Percentiles rank a stretch among this genome's conserved stretches.
phyloP scores from a whole-genome alignment of 768 basidiomycete genomes.

The Kwoniella pini region DNA sequence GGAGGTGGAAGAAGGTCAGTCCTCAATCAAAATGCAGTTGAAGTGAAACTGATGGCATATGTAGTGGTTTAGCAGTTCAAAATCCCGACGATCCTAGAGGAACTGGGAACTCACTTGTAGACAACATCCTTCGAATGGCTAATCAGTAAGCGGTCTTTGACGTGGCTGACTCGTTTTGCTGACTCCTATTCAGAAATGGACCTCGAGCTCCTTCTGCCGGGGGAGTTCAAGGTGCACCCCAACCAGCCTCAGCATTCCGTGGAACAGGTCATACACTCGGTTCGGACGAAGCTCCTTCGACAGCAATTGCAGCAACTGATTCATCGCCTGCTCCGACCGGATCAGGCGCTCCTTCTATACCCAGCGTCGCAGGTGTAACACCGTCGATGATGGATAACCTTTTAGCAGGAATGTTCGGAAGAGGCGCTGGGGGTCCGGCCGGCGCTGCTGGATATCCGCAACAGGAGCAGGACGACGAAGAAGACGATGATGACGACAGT shows the following conservation, averaged over 20 bases:
- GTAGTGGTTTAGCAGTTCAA: slow-evolving; percentile 85
- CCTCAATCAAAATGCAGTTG: background rate
- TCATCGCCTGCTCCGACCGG: slow-evolving; percentile 14
- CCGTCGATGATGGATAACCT: slow-evolving; percentile 15
- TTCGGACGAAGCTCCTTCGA: slow-evolving; percentile 80
- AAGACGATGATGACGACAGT: slow-evolving; percentile 53
- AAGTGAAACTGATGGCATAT: slow-evolving; percentile 10
- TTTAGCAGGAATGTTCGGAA: slow-evolving; percentile 15
- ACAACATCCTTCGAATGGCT: slow-evolving; percentile 74
- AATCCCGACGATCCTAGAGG: slow-evolving; percentile 78
- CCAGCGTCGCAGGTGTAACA: slow-evolving; percentile 3
- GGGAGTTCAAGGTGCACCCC: slow-evolving; percentile 11
- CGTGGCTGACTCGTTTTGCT: background rate
- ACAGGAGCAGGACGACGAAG: slow-evolving; percentile 45
- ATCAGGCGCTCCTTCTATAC: background rate
- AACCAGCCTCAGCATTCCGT: slow-evolving; percentile 58
- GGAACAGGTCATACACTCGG: slow-evolving; percentile 84
- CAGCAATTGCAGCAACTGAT: slow-evolving; percentile 72
- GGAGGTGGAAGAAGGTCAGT: slow-evolving; percentile 89
- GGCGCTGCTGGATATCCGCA: slow-evolving; percentile 49
- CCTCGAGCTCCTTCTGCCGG: slow-evolving; percentile 25
- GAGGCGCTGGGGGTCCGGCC: slow-evolving; percentile 10
- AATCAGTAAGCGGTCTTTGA: slow-evolving; percentile 62
- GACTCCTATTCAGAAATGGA: slow-evolving; percentile 54
- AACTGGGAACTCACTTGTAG: slow-evolving; percentile 53